Evolutionary conservation across 805 yeast species (phyloP).

Genomic region (Saturnispora ahearnii): DNA sequence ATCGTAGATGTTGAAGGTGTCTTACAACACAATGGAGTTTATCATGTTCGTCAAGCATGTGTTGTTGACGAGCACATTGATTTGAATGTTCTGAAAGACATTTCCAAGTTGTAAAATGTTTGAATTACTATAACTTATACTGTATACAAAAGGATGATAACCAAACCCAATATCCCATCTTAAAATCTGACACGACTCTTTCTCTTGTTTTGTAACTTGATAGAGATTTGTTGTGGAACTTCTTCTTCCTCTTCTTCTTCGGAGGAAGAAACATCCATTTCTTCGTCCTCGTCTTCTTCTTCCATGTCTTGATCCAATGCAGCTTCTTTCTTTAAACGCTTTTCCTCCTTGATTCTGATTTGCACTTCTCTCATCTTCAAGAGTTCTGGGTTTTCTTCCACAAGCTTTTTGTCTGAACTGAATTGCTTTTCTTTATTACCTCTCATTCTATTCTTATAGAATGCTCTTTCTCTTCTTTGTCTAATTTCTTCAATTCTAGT

Average conservation of each 20-base stretch:
- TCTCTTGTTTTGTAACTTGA: constrained; percentile 50
- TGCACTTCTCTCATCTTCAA: constrained; percentile 92
- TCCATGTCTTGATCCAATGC: constrained; percentile 32
- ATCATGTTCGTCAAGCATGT: background rate
- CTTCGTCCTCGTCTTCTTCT: constrained; percentile 38
- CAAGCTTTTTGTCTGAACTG: constrained; percentile 79
- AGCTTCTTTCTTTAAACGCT: constrained; percentile 44
- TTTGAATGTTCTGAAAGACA: background rate
- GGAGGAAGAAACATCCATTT: constrained; percentile 32
- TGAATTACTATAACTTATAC: background rate
- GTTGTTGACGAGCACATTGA: constrained; percentile 1
- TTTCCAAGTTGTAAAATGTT: background rate
- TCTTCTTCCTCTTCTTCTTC: constrained; percentile 34
- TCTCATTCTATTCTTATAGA: constrained; percentile 98
- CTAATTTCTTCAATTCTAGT: constrained; percentile 92
- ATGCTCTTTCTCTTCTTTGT: constrained; percentile 92
- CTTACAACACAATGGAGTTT: background rate
- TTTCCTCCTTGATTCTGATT: constrained; percentile 66
- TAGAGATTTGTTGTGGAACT: constrained; percentile 44
- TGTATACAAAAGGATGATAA: constrained; percentile 1
- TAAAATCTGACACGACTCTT: constrained; percentile 36
- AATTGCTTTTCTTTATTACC: constrained; percentile 87
- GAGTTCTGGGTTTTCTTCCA: constrained; percentile 81
- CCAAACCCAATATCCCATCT: constrained; percentile 11
- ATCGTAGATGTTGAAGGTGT: constrained; percentile 6